Percentiles rank a stretch among this genome's conserved stretches.
Conservation (phyloP, 352 stramenopile species). For the Phytophthora constricta region DNA sequence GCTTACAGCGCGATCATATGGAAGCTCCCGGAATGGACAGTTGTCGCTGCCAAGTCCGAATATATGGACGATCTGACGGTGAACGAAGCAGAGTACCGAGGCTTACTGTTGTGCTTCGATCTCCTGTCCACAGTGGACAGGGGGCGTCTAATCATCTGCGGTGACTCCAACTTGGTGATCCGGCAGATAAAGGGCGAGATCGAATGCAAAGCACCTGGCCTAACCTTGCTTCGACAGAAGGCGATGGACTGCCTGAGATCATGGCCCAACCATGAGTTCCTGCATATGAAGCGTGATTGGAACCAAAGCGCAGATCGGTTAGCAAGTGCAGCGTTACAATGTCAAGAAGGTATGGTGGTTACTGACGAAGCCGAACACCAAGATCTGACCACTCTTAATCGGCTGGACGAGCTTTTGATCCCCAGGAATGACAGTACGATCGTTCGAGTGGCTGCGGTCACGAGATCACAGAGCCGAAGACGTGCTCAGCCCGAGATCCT, state of each 20-base stretch:
- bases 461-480: background rate
- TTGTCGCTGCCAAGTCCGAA: background rate
- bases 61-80: background rate
- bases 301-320: slow-evolving; percentile 9
- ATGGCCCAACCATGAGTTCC: slow-evolving; percentile 1
- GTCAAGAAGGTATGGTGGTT: background rate
- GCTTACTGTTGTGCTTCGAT: background rate
- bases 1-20: slow-evolving; percentile 6
- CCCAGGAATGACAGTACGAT: too few relatives aligned
- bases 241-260: background rate
- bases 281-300: slow-evolving; percentile 8
- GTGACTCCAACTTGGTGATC: too few relatives aligned
- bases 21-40: background rate
- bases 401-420: too few relatives aligned
- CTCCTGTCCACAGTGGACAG: background rate
- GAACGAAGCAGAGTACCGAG: background rate
- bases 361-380: background rate
- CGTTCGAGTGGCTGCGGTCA: too few relatives aligned
- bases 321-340: background rate
- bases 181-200: too few relatives aligned
- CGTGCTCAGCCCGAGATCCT: background rate
- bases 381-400: too few relatives aligned
- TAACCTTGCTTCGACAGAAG: background rate
- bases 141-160: background rate
- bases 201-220: too few relatives aligned